Evolutionary conservation across 352 stramenopile genomes (phyloP), one percentile per base, ranked within the genome.

Genomic region (Pythium apleroticum): DNA sequence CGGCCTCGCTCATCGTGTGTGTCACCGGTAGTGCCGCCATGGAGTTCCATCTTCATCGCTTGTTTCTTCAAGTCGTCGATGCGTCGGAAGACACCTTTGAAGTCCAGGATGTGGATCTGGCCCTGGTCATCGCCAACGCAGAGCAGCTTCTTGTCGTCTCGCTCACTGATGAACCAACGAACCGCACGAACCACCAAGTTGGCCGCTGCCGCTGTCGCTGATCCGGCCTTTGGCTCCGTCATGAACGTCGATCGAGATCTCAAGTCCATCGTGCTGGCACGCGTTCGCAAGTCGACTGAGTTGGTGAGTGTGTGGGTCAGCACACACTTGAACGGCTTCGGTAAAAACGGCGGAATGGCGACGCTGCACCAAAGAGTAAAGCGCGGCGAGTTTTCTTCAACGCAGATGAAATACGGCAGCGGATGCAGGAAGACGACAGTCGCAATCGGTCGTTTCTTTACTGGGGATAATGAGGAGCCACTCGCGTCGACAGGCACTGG

Each of bases 291-390:
- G 19, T 73, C 55, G 53, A 46, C 17, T 39, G 20, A 52, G 56
- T 74, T 30, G n/a, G 28, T 49, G 41, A 68, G 61, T 7, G 37
- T 31, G 49, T 69, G 66, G 11, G 35, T 25, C 8, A 76, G n/a
- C 9, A 78, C 45, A n/a, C 61, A 68, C 57, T 63, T 20, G 52
- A 71, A 63, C 20, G 64, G 20, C 10, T 71, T 57, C 0, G 45
- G 27, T 12, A 68, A 69, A 28, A 66, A 11, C n/a, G 73, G 66
- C 9, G 68, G 59, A n/a, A 78, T 61, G 7, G 76, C 60, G 4
- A 65, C 53, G 8, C 63, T 75, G 5, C 68, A 75, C 78, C 78
- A 88, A 37, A 88, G 55, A 17, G 78, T 76, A 8, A 88, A 46
- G 0, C 59, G 28, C 12, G 31, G 46, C n/a, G 56, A 68, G 15